Evolutionary conservation across 2,329 filamentous ascomycete genomes (phyloP).

Genomic region (Ambrosiella beaveri): DNA sequence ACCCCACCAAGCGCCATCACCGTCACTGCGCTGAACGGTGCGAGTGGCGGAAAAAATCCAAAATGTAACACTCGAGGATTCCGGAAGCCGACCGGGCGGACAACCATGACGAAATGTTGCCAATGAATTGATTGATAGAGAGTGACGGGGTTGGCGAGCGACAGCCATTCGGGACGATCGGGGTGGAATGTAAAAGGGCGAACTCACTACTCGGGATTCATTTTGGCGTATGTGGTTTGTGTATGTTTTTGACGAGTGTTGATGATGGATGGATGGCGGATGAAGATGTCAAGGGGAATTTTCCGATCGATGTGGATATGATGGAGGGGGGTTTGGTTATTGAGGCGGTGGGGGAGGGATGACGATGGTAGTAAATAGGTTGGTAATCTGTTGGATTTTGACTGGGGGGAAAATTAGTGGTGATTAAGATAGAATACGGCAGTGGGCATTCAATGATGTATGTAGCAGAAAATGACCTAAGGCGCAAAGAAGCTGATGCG

Average conservation of each 20-base stretch:
- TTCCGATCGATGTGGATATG: neutral
- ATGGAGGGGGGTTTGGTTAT: neutral
- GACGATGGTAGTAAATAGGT: neutral
- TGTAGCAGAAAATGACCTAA: too few relatives aligned
- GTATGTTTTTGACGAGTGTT: neutral
- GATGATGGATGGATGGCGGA: neutral
- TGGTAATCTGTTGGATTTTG: neutral
- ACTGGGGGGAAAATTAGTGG: neutral
- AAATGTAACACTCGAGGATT: neutral
- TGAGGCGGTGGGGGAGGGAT: neutral
- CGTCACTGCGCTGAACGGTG: too few relatives aligned
- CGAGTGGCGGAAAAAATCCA: neutral
- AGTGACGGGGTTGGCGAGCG: neutral
- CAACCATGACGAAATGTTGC: neutral
- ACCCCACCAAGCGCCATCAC: neutral
- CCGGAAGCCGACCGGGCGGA: neutral
- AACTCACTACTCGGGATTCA: conserved; percentile 88
- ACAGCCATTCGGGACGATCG: neutral
- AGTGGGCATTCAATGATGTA: too few relatives aligned
- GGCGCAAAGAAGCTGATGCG: too few relatives aligned
- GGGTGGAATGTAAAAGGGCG: neutral
- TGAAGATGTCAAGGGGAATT: too few relatives aligned
- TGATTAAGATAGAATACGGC: neutral
- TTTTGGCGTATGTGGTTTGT: conserved; percentile 31
- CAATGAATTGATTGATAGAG: neutral